phyloP scores from a whole-genome alignment of 345 rosid species.

The Aethionema arabicum region DNA sequence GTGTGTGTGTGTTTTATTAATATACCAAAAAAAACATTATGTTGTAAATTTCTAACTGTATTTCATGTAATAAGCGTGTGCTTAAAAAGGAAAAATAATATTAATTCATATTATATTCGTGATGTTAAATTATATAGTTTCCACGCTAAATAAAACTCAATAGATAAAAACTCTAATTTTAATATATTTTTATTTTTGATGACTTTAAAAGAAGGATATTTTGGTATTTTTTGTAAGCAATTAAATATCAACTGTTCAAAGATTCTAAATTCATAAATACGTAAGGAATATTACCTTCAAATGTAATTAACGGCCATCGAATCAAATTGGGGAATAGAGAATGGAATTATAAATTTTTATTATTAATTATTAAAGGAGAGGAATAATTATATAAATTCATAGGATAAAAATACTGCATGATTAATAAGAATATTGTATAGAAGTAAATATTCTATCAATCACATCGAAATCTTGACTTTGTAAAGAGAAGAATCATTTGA shows the following conservation, averaged over 20 bases:
- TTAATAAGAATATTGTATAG: constrained; percentile 16
- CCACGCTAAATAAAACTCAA: constrained; percentile 26
- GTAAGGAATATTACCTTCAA: constrained; percentile 29
- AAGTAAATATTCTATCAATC: constrained; percentile 39
- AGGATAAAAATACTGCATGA: constrained; percentile 27
- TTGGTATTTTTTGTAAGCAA: constrained; percentile 19
- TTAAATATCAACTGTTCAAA: constrained; percentile 23
- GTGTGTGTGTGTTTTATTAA: too few species aligned
- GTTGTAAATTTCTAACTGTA: constrained; percentile 10
- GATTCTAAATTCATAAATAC: constrained; percentile 29
- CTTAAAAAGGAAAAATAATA: constrained; percentile 10
- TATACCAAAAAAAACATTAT: too few species aligned
- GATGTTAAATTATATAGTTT: constrained; percentile 26
- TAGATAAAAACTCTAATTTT: constrained; percentile 4
- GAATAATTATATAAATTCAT: constrained; percentile 1
- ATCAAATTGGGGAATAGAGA: constrained; percentile 13
- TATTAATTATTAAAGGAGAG: background rate
- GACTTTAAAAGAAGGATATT: background rate
- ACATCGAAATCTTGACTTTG: constrained; percentile 35
- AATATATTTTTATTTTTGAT: background rate
- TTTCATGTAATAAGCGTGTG: constrained; percentile 30
- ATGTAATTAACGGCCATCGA: constrained; percentile 20
- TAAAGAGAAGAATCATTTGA: constrained; percentile 39
- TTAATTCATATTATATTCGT: constrained; percentile 22
- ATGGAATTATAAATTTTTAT: constrained; percentile 11